These are phyloP conservation scores for Oryza meridionalis DNA, from an alignment of 176 grass and related monocot species.

Conservation along the genomic window DNA sequence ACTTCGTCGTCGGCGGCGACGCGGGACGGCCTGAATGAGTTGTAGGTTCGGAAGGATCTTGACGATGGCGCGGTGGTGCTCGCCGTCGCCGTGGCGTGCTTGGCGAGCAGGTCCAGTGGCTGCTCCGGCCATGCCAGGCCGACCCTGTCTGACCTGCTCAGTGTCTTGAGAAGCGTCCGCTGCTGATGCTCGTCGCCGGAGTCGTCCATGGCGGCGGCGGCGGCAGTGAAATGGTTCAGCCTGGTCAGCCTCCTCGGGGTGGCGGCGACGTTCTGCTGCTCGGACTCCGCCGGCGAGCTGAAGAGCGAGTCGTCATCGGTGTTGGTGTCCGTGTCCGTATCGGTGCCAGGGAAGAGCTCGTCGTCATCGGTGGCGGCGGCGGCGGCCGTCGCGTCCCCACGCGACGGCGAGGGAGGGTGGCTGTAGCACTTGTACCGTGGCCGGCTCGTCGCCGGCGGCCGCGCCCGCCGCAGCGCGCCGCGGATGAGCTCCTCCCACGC, in stretches of 20 bases:
- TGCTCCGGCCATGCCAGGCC: constrained; percentile 88
- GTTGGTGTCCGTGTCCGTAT: constrained; percentile 51
- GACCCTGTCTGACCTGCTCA: constrained; percentile 73
- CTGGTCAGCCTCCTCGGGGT: constrained; percentile 52
- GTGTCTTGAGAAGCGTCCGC: constrained; percentile 56
- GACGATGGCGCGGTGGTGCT: neutral
- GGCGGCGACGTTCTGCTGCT: neutral
- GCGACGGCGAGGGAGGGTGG: constrained; percentile 80
- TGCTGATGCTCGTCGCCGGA: constrained; percentile 32
- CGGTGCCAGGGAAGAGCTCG: constrained; percentile 48
- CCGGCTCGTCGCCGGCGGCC: constrained; percentile 7
- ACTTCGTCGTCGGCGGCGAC: constrained; percentile 31
- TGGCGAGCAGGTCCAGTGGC: constrained; percentile 67
- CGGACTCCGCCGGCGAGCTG: constrained; percentile 15
- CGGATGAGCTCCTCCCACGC: constrained; percentile 92
- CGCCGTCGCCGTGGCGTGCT: constrained; percentile 5
- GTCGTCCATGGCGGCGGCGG: neutral
- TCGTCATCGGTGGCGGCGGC: constrained; percentile 29
- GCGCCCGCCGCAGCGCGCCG: constrained; percentile 52
- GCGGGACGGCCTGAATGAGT: constrained; percentile 46
- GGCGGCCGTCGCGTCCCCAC: neutral
- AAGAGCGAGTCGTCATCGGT: constrained; percentile 59
- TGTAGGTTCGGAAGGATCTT: constrained; percentile 43
- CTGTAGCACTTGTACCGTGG: constrained; percentile 66
- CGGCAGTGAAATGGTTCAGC: constrained; percentile 57